Conservation (phyloP, 2,329 filamentous ascomycete genomes). For the Alternaria longipes region DNA sequence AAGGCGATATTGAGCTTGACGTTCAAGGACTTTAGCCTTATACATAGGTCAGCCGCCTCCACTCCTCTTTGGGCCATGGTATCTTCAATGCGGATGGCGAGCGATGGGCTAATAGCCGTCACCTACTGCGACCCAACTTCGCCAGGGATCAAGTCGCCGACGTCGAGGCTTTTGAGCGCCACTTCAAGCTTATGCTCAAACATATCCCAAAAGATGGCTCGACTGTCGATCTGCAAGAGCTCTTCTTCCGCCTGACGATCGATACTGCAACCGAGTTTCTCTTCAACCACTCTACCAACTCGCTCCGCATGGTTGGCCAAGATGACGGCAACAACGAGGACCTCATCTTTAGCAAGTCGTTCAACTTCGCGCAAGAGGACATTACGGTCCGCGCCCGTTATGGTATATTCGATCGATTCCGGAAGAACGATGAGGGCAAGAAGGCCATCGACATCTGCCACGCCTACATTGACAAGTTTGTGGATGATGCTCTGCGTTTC, state of each 20-base stretch:
- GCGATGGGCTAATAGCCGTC: conserved; percentile 51
- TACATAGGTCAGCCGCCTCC: conserved; percentile 47
- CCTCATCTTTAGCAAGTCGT: conserved; percentile 53
- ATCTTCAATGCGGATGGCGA: conserved; percentile 60
- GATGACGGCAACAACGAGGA: conserved; percentile 47
- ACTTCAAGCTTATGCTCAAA: conserved; percentile 67
- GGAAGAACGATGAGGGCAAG: conserved; percentile 46
- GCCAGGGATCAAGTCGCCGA: conserved; percentile 62
- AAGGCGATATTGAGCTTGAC: conserved; percentile 57
- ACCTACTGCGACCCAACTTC: conserved; percentile 65
- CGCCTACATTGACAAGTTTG: conserved; percentile 57
- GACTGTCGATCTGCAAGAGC: conserved; percentile 50
- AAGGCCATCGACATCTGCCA: conserved; percentile 55
- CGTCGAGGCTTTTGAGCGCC: conserved; percentile 66
- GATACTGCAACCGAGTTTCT: conserved; percentile 61
- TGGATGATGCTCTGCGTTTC: conserved; percentile 54
- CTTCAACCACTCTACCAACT: conserved; percentile 57
- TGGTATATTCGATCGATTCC: conserved; percentile 48
- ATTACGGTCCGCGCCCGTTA: conserved; percentile 50
- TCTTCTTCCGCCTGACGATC: conserved; percentile 61
- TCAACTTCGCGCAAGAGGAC: conserved; percentile 54
- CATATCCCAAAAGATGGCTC: conserved; percentile 65
- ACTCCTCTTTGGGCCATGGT: conserved; percentile 53
- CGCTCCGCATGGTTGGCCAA: conserved; percentile 42
- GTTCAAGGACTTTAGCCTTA: conserved; percentile 59